A percentile compares a stretch with the other conserved stretches of the same genome.
phyloP scores from a whole-genome alignment of 176 grass and related monocot species.

The Triticum dicoccoides region DNA sequence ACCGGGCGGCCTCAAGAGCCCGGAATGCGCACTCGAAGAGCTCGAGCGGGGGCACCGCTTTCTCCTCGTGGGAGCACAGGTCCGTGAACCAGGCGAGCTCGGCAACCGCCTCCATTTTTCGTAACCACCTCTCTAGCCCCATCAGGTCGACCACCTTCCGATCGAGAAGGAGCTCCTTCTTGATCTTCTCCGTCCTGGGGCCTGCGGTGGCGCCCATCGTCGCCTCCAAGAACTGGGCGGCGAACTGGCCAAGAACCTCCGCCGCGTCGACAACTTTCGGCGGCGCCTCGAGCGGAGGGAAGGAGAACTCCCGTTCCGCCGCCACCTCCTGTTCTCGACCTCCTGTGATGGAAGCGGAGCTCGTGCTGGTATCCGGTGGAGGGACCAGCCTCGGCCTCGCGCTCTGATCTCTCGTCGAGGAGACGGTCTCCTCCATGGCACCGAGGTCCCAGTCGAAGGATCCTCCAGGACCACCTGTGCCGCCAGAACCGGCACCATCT shows the following conservation, averaged over 20 bases:
- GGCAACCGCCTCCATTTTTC: slow-evolving; percentile 18
- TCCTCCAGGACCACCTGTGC: neutral
- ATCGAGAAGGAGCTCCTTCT: slow-evolving; percentile 23
- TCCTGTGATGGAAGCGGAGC: neutral
- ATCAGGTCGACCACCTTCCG: slow-evolving; percentile 21
- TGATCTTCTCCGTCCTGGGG: slow-evolving; percentile 11
- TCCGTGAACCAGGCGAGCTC: slow-evolving; percentile 51
- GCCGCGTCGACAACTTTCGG: neutral
- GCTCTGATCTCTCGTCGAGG: neutral
- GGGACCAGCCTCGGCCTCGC: neutral
- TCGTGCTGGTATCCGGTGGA: neutral
- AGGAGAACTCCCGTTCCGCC: slow-evolving; percentile 26
- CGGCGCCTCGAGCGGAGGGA: neutral
- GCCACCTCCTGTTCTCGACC: neutral
- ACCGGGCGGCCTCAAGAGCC: slow-evolving; percentile 17
- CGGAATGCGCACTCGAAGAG: slow-evolving; percentile 46
- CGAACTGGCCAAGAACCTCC: slow-evolving; percentile 14
- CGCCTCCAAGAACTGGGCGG: slow-evolving; percentile 16
- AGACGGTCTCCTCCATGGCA: slow-evolving; percentile 10
- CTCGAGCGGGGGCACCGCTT: neutral
- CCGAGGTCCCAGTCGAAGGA: neutral
- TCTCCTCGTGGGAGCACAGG: slow-evolving; percentile 23
- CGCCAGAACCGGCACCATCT: neutral
- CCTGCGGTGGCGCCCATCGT: slow-evolving; percentile 18
- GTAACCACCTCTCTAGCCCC: slow-evolving; percentile 40